A percentile compares a stretch with the other conserved stretches of the same genome.
Conservation (phyloP, 495 filamentous ascomycete genomes). For the Aspergillus egyptiacus region DNA sequence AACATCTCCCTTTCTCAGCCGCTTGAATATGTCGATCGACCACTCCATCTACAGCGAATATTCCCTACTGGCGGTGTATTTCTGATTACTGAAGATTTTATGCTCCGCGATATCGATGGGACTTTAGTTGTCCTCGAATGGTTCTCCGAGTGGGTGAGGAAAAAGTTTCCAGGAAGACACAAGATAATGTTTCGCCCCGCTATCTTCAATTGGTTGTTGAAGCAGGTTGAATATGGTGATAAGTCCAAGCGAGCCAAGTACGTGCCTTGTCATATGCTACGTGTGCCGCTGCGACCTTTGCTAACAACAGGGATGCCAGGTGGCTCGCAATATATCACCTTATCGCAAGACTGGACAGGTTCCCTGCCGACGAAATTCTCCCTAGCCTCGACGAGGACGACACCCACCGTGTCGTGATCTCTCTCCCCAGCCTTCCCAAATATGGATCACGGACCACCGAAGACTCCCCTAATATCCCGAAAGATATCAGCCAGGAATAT, state of each 20-base stretch:
- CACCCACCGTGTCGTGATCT: constrained; percentile 21
- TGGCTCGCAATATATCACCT: constrained; percentile 25
- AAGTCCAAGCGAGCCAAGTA: constrained; percentile 20
- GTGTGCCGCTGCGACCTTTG: background rate
- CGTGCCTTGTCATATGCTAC: constrained; percentile 4
- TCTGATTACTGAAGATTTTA: constrained; percentile 59
- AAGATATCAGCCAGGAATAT: constrained; percentile 19
- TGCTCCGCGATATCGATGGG: constrained; percentile 45
- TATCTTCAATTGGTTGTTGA: constrained; percentile 35
- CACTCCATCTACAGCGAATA: constrained; percentile 38
- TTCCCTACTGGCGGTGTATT: constrained; percentile 54
- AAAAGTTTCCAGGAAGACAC: constrained; percentile 24
- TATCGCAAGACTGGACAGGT: constrained; percentile 23
- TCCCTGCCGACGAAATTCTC: constrained; percentile 9
- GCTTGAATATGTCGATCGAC: constrained; percentile 20
- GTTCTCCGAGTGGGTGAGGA: constrained; percentile 36
- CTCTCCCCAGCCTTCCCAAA: constrained; percentile 15
- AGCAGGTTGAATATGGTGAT: constrained; percentile 9
- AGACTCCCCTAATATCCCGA: constrained; percentile 17
- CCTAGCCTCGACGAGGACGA: constrained; percentile 10
- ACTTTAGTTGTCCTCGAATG: constrained; percentile 51
- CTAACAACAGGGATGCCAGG: constrained; percentile 15
- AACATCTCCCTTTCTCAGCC: constrained; percentile 26
- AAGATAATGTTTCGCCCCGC: constrained; percentile 40
- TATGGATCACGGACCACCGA: constrained; percentile 21